Evolutionary conservation across 2,329 filamentous ascomycete species (phyloP).

Genomic region (Pseudogymnoascus sp.): DNA sequence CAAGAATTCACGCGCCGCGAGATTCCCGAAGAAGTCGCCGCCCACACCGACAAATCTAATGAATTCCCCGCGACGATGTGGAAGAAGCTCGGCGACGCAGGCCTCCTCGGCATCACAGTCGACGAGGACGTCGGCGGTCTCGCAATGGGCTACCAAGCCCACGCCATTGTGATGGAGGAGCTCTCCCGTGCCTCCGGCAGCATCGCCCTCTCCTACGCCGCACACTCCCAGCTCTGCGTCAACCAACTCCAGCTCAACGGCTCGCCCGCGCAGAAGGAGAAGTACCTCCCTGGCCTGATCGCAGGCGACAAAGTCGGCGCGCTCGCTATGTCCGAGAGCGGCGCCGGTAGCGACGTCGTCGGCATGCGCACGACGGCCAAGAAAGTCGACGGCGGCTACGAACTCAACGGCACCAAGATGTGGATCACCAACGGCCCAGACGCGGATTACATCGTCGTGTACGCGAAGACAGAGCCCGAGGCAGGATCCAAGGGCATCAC

Average conservation of each 20-base stretch:
- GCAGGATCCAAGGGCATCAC: constrained; percentile 85
- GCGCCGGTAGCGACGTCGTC: constrained; percentile 86
- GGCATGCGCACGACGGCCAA: constrained; percentile 86
- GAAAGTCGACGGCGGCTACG: constrained; percentile 73
- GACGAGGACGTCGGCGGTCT: constrained; percentile 87
- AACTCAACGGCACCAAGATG: constrained; percentile 91
- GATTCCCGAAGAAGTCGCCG: constrained; percentile 75
- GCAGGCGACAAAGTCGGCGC: constrained; percentile 76
- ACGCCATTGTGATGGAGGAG: constrained; percentile 94
- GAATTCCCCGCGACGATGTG: constrained; percentile 87
- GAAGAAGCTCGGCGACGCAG: constrained; percentile 85
- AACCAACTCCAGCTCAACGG: constrained; percentile 95
- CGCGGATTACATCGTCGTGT: constrained; percentile 89
- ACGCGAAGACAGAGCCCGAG: constrained; percentile 83
- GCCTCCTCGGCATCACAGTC: constrained; percentile 85
- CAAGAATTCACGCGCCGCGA: constrained; percentile 81
- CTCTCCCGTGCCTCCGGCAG: constrained; percentile 77
- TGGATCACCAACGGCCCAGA: constrained; percentile 99
- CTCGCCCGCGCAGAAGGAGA: constrained; percentile 66
- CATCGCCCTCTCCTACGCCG: constrained; percentile 86
- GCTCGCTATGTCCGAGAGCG: constrained; percentile 90
- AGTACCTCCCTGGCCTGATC: constrained; percentile 73
- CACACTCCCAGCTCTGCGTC: constrained; percentile 91
- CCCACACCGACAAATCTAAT: constrained; percentile 76
- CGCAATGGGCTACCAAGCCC: constrained; percentile 90